Evolutionary conservation across 805 yeast species (phyloP), one percentile per base, ranked within the genome.

Genomic region (Jamesozyma gamospora): DNA sequence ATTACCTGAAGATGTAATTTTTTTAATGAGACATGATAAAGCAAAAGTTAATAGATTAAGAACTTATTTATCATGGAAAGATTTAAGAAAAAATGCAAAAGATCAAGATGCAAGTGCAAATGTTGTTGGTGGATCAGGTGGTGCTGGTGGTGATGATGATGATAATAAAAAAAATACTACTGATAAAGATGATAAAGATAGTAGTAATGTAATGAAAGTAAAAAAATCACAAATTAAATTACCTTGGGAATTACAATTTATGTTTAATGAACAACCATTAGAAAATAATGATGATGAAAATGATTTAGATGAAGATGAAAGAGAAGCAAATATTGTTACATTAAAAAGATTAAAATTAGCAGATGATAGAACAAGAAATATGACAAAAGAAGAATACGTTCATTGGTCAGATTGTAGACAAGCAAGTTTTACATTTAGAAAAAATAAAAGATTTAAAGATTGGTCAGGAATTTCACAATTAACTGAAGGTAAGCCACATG

Each of bases 321-420:
- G 81, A 47, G 95, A 88, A 36, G 96, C 95, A 4, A 81, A 86
- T 27, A 60, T 80, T 24, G 92, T 94, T 0, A 85, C 94, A n/a
- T 64, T 86, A 59, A 86, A 87, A 58, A 69, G 96, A 42, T 70
- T 92, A 48, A 86, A 87, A 53, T 79, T 76, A 61, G 96, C 96
- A 4, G 98, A 92, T 62, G 96, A 92, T 37, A 71, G 98, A 45
- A 92, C 98, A 0, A 75, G 70, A 47, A 74, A 81, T 49, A 92
- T 92, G 98, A 92, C 98, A 1, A 82, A 79, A 55, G 96, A 92
- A 52, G 98, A 92, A 57, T 92, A 92, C 54, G 98, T 88, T 14
- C 98, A 92, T 58, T 92, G 97, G 96, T 84, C 95, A 11, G 98
- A 92, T 55, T 92, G 98, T 63, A 75, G 98, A 45, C 98, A 92